Evolutionary conservation across 73 alveolate species (phyloP).

Genomic region (Tetrahymena thermophila): DNA sequence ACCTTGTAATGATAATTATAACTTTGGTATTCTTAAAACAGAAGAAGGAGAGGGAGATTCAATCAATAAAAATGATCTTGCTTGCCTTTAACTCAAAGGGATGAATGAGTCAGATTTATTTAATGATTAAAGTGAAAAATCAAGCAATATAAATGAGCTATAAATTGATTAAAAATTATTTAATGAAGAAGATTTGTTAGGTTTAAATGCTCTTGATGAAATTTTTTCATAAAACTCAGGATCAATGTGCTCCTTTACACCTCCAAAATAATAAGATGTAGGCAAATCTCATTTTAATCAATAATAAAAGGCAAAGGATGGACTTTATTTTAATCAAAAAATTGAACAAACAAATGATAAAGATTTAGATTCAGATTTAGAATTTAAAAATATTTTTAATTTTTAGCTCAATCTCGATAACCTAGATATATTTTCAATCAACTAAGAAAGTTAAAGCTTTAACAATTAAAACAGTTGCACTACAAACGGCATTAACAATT

Average conservation of each 20-base stretch:
- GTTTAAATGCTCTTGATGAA: not conserved
- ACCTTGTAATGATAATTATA: not conserved
- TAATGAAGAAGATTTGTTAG: not conserved
- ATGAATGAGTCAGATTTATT: not conserved
- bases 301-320: not conserved
- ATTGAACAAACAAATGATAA: not conserved
- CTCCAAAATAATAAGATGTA: not conserved
- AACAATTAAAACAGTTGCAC: not conserved
- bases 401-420: not conserved
- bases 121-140: not conserved
- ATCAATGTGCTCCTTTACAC: not conserved
- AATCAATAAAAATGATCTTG: not conserved
- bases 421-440: not conserved
- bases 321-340: too few relatives aligned
- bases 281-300: too few relatives aligned
- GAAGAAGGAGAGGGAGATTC: not conserved
- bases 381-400: too few relatives aligned
- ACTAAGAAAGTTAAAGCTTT: not conserved
- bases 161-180: not conserved
- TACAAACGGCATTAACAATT: not conserved
- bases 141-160: not conserved
- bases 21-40: not conserved
- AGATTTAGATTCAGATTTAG: not conserved
- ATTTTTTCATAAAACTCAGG: not conserved
- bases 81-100: not conserved